Percentiles rank a stretch among this genome's conserved stretches.
Evolutionary conservation across 2,329 filamentous ascomycete genomes (phyloP).

Genomic region (Aureobasidium sp.): DNA sequence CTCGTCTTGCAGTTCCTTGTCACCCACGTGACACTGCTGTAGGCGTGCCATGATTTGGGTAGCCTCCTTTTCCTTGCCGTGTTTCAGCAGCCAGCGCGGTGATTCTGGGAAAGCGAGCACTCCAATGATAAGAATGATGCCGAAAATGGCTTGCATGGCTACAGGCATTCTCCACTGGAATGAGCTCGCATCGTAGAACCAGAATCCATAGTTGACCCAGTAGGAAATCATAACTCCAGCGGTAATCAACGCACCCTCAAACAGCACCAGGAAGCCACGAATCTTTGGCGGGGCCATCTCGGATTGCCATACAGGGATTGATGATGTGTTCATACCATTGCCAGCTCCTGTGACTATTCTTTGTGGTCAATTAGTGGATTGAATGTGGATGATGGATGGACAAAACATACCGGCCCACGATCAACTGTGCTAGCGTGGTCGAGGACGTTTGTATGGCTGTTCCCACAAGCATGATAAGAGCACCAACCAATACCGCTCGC

Average conservation of each 20-base stretch:
- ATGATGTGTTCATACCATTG: slow-evolving; percentile 32
- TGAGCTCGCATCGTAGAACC: slow-evolving; percentile 46
- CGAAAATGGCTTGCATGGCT: slow-evolving; percentile 47
- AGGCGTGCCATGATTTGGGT: slow-evolving; percentile 47
- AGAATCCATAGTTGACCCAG: slow-evolving; percentile 40
- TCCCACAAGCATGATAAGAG: slow-evolving; percentile 30
- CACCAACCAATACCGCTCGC: slow-evolving; percentile 21
- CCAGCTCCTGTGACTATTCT: slow-evolving; percentile 38
- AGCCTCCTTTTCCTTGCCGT: slow-evolving; percentile 41
- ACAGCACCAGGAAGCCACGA: slow-evolving; percentile 31
- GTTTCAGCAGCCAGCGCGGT: slow-evolving; percentile 39
- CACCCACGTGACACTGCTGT: slow-evolving; percentile 42
- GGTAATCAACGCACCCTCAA: slow-evolving; percentile 31
- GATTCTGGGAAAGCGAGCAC: slow-evolving; percentile 42
- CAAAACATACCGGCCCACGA: slow-evolving; percentile 24
- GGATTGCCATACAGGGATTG: slow-evolving; percentile 36
- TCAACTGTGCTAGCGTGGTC: slow-evolving; percentile 30
- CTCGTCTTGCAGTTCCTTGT: slow-evolving; percentile 49
- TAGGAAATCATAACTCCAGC: slow-evolving; percentile 31
- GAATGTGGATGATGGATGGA: neutral
- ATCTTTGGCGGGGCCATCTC: slow-evolving; percentile 31
- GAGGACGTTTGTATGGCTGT: slow-evolving; percentile 29
- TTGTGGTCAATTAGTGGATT: slow-evolving; percentile 32
- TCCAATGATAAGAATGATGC: slow-evolving; percentile 40
- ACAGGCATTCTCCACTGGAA: slow-evolving; percentile 48